A percentile compares a stretch with the other conserved stretches of the same genome.
phyloP scores from a whole-genome alignment of 176 grass and related monocot species.

The Pontederia paniculata region DNA sequence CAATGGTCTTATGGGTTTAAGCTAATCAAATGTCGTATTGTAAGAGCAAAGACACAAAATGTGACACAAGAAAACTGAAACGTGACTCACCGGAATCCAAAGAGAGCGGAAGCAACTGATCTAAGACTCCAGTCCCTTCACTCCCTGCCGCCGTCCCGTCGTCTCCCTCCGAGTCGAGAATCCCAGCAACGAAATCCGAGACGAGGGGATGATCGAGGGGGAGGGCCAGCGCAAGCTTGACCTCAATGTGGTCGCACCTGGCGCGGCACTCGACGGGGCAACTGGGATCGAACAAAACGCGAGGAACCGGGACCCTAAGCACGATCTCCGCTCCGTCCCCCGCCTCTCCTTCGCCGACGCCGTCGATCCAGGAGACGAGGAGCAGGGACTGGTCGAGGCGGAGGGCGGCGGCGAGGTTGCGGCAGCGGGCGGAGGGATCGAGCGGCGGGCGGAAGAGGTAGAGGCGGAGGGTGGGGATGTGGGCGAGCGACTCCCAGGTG shows the following conservation, averaged over 20 bases:
- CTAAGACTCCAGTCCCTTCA: background rate
- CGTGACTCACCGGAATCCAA: background rate
- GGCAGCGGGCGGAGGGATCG: slow-evolving; percentile 4
- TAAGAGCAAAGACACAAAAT: no score
- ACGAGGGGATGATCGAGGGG: slow-evolving; percentile 55
- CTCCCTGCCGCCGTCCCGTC: background rate
- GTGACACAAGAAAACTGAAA: background rate
- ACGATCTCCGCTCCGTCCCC: slow-evolving; percentile 9
- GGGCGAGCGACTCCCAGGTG: slow-evolving; percentile 30
- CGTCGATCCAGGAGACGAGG: slow-evolving; percentile 40
- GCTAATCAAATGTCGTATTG: no score
- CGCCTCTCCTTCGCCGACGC: background rate
- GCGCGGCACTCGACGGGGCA: slow-evolving; percentile 26
- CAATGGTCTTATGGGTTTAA: no score
- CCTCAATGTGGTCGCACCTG: slow-evolving; percentile 38
- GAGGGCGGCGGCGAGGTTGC: slow-evolving; percentile 30
- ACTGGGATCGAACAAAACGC: slow-evolving; percentile 46
- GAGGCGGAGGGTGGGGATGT: slow-evolving; percentile 33
- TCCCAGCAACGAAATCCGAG: slow-evolving; percentile 6
- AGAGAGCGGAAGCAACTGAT: background rate
- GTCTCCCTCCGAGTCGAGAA: slow-evolving; percentile 19
- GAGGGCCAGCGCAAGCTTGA: slow-evolving; percentile 50
- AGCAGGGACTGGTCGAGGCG: slow-evolving; percentile 36
- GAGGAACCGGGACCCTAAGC: slow-evolving; percentile 44
- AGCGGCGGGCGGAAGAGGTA: slow-evolving; percentile 33